Conservation (phyloP, 805 yeast species). For the Candida taoyuanica region DNA sequence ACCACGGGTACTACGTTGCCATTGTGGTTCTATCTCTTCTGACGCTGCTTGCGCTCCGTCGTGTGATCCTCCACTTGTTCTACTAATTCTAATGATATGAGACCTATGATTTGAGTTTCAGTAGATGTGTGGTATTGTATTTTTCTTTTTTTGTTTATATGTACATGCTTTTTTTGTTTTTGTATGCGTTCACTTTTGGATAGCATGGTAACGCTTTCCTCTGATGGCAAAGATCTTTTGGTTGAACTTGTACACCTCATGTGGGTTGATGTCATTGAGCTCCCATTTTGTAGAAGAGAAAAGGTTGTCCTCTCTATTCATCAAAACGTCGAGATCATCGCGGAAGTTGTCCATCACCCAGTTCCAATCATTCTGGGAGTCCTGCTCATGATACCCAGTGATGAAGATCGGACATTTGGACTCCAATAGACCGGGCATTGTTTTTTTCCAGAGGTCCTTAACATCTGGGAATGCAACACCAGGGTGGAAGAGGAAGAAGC, state of each 20-base stretch:
- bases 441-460: constrained; percentile 74
- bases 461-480: constrained; percentile 83
- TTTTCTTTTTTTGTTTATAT: constrained; percentile 1
- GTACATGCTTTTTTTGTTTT: not conserved
- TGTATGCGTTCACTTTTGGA: constrained; percentile 29
- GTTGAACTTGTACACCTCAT: constrained; percentile 89
- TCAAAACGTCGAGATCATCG: constrained; percentile 75
- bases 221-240: constrained; percentile 87
- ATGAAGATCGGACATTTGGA: constrained; percentile 90
- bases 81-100: not conserved
- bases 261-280: constrained; percentile 85
- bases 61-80: constrained; percentile 24
- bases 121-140: no score
- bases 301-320: constrained; percentile 66
- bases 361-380: constrained; percentile 61
- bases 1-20: constrained; percentile 47
- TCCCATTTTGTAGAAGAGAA: constrained; percentile 93
- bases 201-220: constrained; percentile 95
- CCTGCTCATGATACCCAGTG: constrained; percentile 83
- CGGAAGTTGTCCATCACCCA: constrained; percentile 64
- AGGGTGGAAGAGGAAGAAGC: constrained; percentile 92
- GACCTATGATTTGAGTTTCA: no score
- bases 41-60: constrained; percentile 30
- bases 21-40: constrained; percentile 32
- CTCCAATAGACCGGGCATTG: constrained; percentile 82